A percentile compares a stretch with the other conserved stretches of the same genome.
Conservation (phyloP, 2,329 filamentous ascomycete species). For the Talaromyces sp. region DNA sequence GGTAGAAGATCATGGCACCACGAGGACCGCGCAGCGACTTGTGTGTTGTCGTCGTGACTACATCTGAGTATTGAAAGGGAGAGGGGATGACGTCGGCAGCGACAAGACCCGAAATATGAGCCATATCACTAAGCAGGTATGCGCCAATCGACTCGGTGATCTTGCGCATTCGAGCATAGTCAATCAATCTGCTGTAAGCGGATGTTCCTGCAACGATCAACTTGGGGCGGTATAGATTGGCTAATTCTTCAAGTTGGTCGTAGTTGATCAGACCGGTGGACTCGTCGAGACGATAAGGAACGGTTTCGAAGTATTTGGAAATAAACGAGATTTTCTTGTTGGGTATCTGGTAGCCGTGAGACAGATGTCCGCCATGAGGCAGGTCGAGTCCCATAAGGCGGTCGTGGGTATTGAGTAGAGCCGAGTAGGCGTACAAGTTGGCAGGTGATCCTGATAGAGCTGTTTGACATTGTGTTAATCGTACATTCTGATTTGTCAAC, state of each 20-base stretch:
- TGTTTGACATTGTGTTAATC: conserved; percentile 32
- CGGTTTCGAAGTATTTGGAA: conserved; percentile 98
- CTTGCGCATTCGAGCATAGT: conserved; percentile 93
- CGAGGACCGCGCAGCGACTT: conserved; percentile 96
- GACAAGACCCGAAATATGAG: conserved; percentile 94
- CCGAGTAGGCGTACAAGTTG: conserved; percentile 82
- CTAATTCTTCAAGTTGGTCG: conserved; percentile 83
- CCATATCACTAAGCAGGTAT: conserved; percentile 96
- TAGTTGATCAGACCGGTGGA: conserved; percentile 95
- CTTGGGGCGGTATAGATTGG: conserved; percentile 89
- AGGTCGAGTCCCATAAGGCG: conserved; percentile 95
- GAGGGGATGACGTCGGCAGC: conserved; percentile 89
- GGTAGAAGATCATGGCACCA: conserved; percentile 99
- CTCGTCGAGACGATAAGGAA: conserved; percentile 79
- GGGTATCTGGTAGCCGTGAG: conserved; percentile 95
- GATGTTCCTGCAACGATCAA: conserved; percentile 94
- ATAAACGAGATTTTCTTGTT: conserved; percentile 95
- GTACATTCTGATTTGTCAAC: conserved; percentile 8
- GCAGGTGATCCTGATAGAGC: conserved; percentile 74
- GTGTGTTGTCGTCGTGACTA: conserved; percentile 98
- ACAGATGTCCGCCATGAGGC: conserved; percentile 89
- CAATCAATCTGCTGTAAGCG: conserved; percentile 95
- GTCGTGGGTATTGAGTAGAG: conserved; percentile 91
- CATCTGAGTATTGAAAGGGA: conserved; percentile 86
- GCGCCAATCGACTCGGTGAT: conserved; percentile 90